Conservation (phyloP, 78 protist species). For the Dictyostelium firmibasis region DNA sequence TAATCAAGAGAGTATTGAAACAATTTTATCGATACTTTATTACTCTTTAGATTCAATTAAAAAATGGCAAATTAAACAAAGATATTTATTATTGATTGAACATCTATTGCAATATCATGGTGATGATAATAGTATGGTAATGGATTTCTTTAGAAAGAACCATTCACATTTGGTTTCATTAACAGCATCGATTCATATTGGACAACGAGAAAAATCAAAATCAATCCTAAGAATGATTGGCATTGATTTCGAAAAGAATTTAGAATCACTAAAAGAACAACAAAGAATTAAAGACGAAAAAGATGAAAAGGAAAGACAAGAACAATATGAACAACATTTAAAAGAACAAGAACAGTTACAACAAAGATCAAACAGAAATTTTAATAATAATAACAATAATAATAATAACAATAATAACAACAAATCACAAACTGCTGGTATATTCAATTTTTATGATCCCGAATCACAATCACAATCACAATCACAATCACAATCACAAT, state of each 20-base stretch:
- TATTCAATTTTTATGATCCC: neutral
- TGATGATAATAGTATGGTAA: neutral
- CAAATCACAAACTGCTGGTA: neutral
- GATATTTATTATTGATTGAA: slow-evolving; percentile 1
- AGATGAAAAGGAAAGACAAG: neutral
- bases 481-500: neutral
- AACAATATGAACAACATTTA: neutral
- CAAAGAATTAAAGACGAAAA: neutral
- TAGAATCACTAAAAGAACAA: neutral
- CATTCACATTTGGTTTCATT: neutral
- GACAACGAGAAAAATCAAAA: slow-evolving; percentile 20
- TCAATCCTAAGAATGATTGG: neutral
- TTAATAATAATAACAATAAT: neutral
- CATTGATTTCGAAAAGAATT: neutral
- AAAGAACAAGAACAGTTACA: neutral
- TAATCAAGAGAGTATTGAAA: neutral
- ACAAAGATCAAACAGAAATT: neutral
- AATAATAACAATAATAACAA: neutral
- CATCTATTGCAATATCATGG: neutral
- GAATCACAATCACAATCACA: neutral
- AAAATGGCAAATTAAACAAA: slow-evolving; percentile 47
- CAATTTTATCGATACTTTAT: neutral
- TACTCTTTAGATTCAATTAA: neutral
- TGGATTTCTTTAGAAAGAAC: neutral
- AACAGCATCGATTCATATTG: neutral